Conservation (phyloP, 106 monocot species). For the Amphibolis antarctica region DNA sequence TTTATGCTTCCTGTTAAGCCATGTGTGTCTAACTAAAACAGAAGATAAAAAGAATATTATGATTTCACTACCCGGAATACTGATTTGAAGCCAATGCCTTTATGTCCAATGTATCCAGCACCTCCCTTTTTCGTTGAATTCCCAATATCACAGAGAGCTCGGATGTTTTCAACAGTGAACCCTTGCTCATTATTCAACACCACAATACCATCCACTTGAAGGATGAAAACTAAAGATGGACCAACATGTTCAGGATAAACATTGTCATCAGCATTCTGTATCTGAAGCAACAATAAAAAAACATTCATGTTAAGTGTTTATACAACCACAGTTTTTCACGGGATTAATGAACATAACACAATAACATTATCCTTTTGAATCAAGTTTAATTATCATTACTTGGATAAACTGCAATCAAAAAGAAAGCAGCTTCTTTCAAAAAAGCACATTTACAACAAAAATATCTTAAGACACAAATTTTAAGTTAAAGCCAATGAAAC, state of each 20-base stretch:
- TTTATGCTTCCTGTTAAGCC: too few relatives aligned
- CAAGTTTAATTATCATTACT: not conserved
- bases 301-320: not conserved
- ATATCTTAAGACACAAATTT: not conserved
- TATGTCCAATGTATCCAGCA: constrained; percentile 86
- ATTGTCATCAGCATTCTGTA: constrained; percentile 99
- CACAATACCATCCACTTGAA: constrained; percentile 57
- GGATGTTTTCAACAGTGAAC: constrained; percentile 80
- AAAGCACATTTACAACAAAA: not conserved
- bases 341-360: not conserved
- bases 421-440: too few relatives aligned
- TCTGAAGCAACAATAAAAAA: constrained; percentile 28
- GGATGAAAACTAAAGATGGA: constrained; percentile 83
- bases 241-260: constrained; percentile 52
- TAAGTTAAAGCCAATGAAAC: too few relatives aligned
- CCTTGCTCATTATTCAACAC: constrained; percentile 88
- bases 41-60: not conserved
- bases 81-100: constrained; percentile 99
- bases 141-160: constrained; percentile 97
- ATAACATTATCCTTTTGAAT: not conserved
- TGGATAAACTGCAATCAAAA: not conserved
- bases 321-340: not conserved
- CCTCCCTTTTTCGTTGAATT: constrained; percentile 87
- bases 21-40: not conserved
- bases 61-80: constrained; percentile 77